Evolutionary conservation across 805 yeast species (phyloP).

Genomic region (Geotrichum ghanense): DNA sequence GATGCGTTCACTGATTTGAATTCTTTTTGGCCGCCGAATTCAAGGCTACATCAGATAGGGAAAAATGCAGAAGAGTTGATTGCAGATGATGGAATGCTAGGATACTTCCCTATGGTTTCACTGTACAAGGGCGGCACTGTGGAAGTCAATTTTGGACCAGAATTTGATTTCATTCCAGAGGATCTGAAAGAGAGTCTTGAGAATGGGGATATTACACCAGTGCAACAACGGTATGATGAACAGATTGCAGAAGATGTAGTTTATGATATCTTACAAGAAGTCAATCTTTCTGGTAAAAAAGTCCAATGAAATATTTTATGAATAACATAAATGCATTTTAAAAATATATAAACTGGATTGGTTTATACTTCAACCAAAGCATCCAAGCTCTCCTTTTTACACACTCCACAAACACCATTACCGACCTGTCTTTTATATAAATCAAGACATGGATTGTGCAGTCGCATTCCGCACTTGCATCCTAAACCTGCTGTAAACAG

Average conservation of each 20-base stretch:
- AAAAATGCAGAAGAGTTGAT: constrained; percentile 13
- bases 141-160: constrained; percentile 55
- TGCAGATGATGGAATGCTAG: constrained; percentile 74
- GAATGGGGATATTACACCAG: constrained; percentile 31
- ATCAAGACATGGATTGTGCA: neutral
- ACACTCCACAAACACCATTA: neutral
- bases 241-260: constrained; percentile 68
- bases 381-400: neutral
- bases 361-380: neutral
- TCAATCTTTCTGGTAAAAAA: constrained; percentile 35
- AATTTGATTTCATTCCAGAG: constrained; percentile 37
- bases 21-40: constrained; percentile 71
- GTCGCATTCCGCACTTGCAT: neutral
- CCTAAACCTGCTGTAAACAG: neutral
- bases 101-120: constrained; percentile 86
- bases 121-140: constrained; percentile 73
- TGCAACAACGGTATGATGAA: constrained; percentile 53
- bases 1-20: constrained; percentile 54
- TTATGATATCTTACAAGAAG: constrained; percentile 79
- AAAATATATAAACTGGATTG: too few relatives aligned
- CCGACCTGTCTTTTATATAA: neutral
- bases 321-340: too few relatives aligned
- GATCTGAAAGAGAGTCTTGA: constrained; percentile 13
- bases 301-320: too few relatives aligned
- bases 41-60: constrained; percentile 28